Conservation (phyloP, 306 rosid species). For the Prunus mongolica region DNA sequence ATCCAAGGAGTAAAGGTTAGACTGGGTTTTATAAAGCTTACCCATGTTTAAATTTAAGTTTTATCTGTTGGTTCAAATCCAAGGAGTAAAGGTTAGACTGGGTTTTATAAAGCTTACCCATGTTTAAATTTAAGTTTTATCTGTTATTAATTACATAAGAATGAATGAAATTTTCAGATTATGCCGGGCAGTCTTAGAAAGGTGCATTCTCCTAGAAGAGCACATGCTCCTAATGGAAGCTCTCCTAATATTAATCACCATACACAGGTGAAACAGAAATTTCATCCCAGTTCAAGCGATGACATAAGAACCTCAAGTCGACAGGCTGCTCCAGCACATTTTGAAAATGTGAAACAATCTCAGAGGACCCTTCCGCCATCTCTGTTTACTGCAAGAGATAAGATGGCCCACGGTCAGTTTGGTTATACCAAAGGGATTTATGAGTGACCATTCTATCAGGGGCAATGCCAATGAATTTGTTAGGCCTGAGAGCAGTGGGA, state of each 20-base stretch:
- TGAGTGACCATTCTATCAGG: slow-evolving; percentile 41
- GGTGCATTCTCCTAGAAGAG: slow-evolving; percentile 37
- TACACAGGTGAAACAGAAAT: slow-evolving; percentile 22
- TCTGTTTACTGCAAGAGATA: slow-evolving; percentile 33
- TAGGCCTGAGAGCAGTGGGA: slow-evolving; percentile 48
- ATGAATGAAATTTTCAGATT: slow-evolving; percentile 43
- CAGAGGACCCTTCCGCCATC: slow-evolving; percentile 51
- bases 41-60: neutral
- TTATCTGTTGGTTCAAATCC: slow-evolving; percentile 17
- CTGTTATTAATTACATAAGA: neutral
- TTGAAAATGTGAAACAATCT: slow-evolving; percentile 43
- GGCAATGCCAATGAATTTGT: slow-evolving; percentile 46
- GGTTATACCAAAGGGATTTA: slow-evolving; percentile 43
- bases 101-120: neutral
- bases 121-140: neutral
- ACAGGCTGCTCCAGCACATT: slow-evolving; percentile 23
- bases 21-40: slow-evolving; percentile 9
- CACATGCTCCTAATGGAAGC: slow-evolving; percentile 43
- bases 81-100: slow-evolving; percentile 46
- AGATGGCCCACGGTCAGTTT: slow-evolving; percentile 35
- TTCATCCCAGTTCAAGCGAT: slow-evolving; percentile 37
- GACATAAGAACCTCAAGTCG: slow-evolving; percentile 33
- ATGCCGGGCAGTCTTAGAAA: slow-evolving; percentile 34
- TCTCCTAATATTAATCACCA: slow-evolving; percentile 33
- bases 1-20: slow-evolving; percentile 47